Evolutionary conservation across 139 green algal species (phyloP).

Genomic region (Dunaliella primolecta): DNA sequence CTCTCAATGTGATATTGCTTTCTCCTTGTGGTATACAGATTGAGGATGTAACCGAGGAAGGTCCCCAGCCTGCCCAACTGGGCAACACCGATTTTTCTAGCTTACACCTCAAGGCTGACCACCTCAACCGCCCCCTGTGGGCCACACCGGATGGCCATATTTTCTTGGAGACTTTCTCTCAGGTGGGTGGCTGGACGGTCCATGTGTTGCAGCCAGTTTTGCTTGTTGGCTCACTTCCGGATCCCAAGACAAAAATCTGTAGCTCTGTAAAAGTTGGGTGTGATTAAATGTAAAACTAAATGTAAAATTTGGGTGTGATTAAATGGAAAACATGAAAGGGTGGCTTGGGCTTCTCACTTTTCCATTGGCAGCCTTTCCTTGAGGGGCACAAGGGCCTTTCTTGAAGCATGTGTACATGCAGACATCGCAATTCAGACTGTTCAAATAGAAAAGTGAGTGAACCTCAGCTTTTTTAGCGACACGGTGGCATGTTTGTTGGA

Average conservation of each 20-base stretch:
- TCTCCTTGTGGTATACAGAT: not conserved
- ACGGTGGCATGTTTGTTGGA: too few relatives aligned
- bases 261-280: not conserved
- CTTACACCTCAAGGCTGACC: slow-evolving; percentile 83
- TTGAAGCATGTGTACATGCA: too few relatives aligned
- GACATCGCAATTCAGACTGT: too few relatives aligned
- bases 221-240: not conserved
- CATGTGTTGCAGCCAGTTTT: slow-evolving; percentile 89
- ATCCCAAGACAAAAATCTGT: slow-evolving; percentile 11
- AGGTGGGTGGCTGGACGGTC: too few relatives aligned
- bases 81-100: slow-evolving; percentile 58
- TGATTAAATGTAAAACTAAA: not conserved
- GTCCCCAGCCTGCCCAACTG: not conserved
- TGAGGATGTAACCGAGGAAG: not conserved
- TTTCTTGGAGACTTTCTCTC: slow-evolving; percentile 95
- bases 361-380: too few relatives aligned
- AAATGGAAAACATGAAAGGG: too few relatives aligned
- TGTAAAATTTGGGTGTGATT: too few relatives aligned
- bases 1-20: too few relatives aligned
- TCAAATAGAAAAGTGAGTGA: too few relatives aligned
- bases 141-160: slow-evolving; percentile 92
- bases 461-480: too few relatives aligned
- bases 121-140: slow-evolving; percentile 90
- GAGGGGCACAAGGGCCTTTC: too few relatives aligned
- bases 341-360: too few relatives aligned